Evolutionary conservation across 192 early-diverging fungal species (phyloP), one percentile per base, ranked within the genome.

Genomic region (Backusella australiensis): DNA sequence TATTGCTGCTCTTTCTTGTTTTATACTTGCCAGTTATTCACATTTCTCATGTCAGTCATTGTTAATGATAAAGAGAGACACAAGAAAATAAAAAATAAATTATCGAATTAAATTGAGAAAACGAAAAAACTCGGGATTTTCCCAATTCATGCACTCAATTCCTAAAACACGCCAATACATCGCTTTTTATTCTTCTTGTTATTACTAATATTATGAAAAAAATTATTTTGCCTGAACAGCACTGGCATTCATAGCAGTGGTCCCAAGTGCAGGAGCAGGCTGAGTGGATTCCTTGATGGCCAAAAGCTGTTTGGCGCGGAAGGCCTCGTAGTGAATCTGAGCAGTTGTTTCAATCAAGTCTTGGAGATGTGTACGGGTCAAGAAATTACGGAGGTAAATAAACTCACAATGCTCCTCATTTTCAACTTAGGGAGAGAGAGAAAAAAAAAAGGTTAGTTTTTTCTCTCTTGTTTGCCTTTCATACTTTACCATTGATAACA

Each of bases 351-450:
- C 98, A 75, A 98, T 93, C 82, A 99, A 86, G 79, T 99, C 98
- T 77, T 96, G 94, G 49, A 99, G 81, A 79, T 99, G 98, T n/a
- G 97, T 98, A 85, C 82, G 78, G 34, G 92, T 92, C 78, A 95
- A 85, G 84, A 96, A 94, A 87, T 98, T 94, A 83, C 98, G 94
- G 71, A 99, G 89, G 77, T 95, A 93, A 67, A 94, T 90, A 82
- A 99, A 99, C 80, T 98, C 98, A 88, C 96, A 97, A 86, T 98
- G 98, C 49, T 86, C 85, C 84, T 95, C 94, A 82, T 97, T 93
- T 83, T 97, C 96, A 76, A 99, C 96, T 93, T 59, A 32, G 32
- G 32, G 32, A 32, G 8, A 14, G 8, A 19, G 23, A 23, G n/a
- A n/a, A 36, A 21, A 11, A 63, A 59, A 17, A 7, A 63, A 70